Conservation (phyloP, 495 filamentous ascomycete genomes). For the Penicillium steckii region DNA sequence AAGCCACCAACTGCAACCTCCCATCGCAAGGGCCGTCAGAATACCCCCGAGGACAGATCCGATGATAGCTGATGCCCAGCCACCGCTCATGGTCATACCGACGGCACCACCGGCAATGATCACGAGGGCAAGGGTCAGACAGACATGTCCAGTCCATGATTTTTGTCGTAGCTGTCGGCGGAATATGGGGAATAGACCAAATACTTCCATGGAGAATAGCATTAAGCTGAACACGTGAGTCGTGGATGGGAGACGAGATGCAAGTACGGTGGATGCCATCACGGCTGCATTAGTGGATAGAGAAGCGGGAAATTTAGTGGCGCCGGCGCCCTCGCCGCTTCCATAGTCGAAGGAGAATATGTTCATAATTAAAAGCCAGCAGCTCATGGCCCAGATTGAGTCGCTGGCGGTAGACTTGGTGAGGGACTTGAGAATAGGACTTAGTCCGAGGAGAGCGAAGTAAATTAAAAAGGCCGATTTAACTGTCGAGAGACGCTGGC, state of each 20-base stretch:
- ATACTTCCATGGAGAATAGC: constrained; percentile 94
- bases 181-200: constrained; percentile 95
- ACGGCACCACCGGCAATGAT: constrained; percentile 74
- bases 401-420: constrained; percentile 87
- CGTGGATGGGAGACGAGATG: constrained; percentile 80
- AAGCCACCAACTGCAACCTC: constrained; percentile 95
- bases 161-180: constrained; percentile 79
- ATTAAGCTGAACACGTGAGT: constrained; percentile 95
- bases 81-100: constrained; percentile 68
- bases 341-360: constrained; percentile 97
- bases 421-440: constrained; percentile 90
- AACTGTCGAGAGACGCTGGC: constrained; percentile 66
- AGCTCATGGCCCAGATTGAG: constrained; percentile 95
- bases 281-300: constrained; percentile 92
- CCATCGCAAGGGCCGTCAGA: constrained; percentile 75
- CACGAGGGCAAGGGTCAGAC: constrained; percentile 76
- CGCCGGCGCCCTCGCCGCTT: constrained; percentile 51
- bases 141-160: constrained; percentile 79
- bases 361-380: constrained; percentile 90
- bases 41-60: constrained; percentile 71
- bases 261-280: constrained; percentile 91
- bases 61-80: constrained; percentile 70
- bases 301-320: constrained; percentile 71
- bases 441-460: constrained; percentile 83
- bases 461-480: constrained; percentile 96